These are phyloP conservation scores for Rhizoclosmatium sp. DNA, from an alignment of 192 early-diverging fungal species.

Conservation along the genomic window DNA sequence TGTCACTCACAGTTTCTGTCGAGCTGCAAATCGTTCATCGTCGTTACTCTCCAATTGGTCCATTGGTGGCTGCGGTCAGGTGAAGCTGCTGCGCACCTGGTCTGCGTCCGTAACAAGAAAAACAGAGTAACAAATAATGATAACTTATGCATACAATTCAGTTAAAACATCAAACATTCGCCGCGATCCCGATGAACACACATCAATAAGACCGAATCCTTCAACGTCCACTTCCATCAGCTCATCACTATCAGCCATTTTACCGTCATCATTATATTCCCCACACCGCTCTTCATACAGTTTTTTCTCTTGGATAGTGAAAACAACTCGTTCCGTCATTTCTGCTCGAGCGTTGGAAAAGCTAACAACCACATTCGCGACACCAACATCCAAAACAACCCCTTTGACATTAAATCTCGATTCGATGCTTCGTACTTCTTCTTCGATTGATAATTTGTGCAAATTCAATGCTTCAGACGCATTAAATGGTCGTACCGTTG, in stretches of 20 bases:
- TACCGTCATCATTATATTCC: background rate
- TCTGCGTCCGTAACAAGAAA: no score
- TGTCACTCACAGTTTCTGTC: no score
- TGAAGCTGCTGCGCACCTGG: no score
- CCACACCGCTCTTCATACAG: conserved; percentile 5
- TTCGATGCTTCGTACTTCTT: background rate
- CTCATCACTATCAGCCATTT: background rate
- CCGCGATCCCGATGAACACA: background rate
- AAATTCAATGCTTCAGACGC: background rate
- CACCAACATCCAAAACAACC: background rate
- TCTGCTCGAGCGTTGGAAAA: background rate
- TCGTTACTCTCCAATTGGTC: no score
- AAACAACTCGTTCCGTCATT: background rate
- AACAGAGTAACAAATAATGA: background rate
- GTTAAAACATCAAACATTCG: conserved; percentile 7
- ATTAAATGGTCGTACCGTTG: background rate
- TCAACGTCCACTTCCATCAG: background rate
- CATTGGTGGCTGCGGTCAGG: no score
- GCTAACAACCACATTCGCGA: background rate
- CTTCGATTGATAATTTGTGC: conserved; percentile 1
- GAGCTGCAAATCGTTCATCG: no score
- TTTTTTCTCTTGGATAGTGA: background rate
- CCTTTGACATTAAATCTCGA: background rate
- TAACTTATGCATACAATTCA: background rate
- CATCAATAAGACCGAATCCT: background rate